A percentile compares a stretch with the other conserved stretches of the same genome.
These are phyloP conservation scores for Cercospora sp. DNA, from an alignment of 2,329 filamentous ascomycete species.

Conservation along the genomic window DNA sequence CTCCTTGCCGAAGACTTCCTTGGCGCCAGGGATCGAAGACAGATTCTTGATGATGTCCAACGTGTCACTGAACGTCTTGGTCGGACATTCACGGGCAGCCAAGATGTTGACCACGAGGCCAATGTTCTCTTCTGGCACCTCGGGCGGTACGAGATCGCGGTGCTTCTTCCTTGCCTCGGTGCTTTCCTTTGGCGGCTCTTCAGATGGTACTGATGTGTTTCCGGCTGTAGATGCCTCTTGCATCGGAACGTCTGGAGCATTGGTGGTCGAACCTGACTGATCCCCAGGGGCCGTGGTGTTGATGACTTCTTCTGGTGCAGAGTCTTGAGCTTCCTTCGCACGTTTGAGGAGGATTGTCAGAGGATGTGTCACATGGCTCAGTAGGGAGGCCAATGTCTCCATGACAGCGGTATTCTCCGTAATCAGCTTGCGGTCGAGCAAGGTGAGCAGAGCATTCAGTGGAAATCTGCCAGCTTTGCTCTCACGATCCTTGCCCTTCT, in stretches of 20 bases:
- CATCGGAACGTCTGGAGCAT: constrained; percentile 30
- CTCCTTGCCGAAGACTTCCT: constrained; percentile 88
- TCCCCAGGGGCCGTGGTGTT: constrained; percentile 40
- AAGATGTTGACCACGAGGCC: constrained; percentile 95
- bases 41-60: constrained; percentile 98
- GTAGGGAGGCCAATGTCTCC: constrained; percentile 83
- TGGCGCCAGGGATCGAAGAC: constrained; percentile 86
- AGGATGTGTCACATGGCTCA: constrained; percentile 85
- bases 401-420: constrained; percentile 97
- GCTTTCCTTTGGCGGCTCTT: constrained; percentile 37
- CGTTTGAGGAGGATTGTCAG: constrained; percentile 79
- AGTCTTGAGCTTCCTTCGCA: constrained; percentile 65
- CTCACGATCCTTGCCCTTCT: constrained; percentile 86
- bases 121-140: constrained; percentile 85
- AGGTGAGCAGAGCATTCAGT: constrained; percentile 81
- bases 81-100: constrained; percentile 91
- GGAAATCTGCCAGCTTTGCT: constrained; percentile 82
- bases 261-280: constrained; percentile 29
- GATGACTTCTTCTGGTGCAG: constrained; percentile 45
- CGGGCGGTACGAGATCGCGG: constrained; percentile 71
- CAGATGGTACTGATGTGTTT: constrained; percentile 26
- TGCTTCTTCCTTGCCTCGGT: constrained; percentile 58
- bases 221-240: constrained; percentile 26
- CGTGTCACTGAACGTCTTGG: constrained; percentile 97
- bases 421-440: constrained; percentile 90